Conservation (phyloP, 176 grass and related monocot species). For the Leersia perrieri region DNA sequence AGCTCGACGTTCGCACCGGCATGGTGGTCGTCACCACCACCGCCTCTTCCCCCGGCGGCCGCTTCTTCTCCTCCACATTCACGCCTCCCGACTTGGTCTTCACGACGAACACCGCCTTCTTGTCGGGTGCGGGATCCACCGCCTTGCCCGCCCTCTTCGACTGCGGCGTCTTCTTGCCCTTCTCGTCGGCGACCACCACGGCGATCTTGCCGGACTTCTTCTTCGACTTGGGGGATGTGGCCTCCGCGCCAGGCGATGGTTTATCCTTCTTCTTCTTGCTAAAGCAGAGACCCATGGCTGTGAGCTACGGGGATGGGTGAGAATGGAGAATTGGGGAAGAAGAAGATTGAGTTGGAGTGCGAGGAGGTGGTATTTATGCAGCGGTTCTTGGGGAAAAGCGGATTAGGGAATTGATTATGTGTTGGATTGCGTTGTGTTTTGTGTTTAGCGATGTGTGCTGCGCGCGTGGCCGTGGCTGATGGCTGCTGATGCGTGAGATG, state of each 20-base stretch:
- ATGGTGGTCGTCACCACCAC: neutral
- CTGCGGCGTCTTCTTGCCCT: slow-evolving; percentile 22
- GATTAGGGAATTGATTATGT: slow-evolving; percentile 23
- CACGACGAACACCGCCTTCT: slow-evolving; percentile 50
- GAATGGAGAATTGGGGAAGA: neutral
- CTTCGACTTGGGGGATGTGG: neutral
- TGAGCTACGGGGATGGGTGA: no score
- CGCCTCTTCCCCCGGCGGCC: slow-evolving; percentile 28
- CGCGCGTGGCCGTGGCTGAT: slow-evolving; percentile 21
- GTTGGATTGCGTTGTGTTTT: neutral
- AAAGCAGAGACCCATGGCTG: slow-evolving; percentile 80
- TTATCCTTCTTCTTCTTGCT: slow-evolving; percentile 64
- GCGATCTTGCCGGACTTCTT: slow-evolving; percentile 28
- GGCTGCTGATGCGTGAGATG: neutral
- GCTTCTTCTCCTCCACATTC: neutral
- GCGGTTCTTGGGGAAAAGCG: slow-evolving; percentile 2
- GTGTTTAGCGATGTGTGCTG: neutral
- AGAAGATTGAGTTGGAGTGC: neutral
- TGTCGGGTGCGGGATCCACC: slow-evolving; percentile 10
- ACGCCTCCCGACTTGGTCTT: slow-evolving; percentile 11
- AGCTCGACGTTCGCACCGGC: slow-evolving; percentile 75
- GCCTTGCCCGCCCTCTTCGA: neutral
- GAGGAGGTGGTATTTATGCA: slow-evolving; percentile 43
- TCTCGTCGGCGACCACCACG: slow-evolving; percentile 5
- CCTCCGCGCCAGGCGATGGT: neutral